Percentiles rank a stretch among this genome's conserved stretches.
phyloP scores from a whole-genome alignment of 768 basidiomycete genomes.

The Amanita thiersii region DNA sequence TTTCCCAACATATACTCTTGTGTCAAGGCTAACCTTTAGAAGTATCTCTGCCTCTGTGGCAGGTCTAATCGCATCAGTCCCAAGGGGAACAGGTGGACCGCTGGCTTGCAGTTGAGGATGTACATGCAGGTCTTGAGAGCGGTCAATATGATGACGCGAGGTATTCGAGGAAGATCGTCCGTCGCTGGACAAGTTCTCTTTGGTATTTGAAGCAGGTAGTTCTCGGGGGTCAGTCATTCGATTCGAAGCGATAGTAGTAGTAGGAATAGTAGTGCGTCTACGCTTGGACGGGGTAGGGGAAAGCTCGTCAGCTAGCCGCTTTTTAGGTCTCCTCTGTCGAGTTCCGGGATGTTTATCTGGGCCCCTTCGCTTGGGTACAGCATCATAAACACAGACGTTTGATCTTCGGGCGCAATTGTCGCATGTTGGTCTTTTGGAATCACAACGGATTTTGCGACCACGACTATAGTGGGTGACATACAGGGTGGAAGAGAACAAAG shows the following conservation, averaged over 20 bases:
- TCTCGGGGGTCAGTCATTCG: slow-evolving; percentile 25
- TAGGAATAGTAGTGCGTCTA: slow-evolving; percentile 34
- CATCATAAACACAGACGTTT: slow-evolving; percentile 74
- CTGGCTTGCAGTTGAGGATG: slow-evolving; percentile 9
- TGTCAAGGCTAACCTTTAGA: background rate
- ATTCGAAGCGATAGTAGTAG: too few species aligned
- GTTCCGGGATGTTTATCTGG: slow-evolving; percentile 85
- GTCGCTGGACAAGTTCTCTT: slow-evolving; percentile 28
- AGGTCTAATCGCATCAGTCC: background rate
- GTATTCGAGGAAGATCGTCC: slow-evolving; percentile 9
- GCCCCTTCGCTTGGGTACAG: slow-evolving; percentile 73
- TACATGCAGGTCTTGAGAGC: slow-evolving; percentile 10
- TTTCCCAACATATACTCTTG: background rate
- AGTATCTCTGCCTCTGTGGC: background rate
- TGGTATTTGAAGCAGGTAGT: slow-evolving; percentile 23
- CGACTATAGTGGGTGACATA: slow-evolving; percentile 44
- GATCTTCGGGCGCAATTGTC: slow-evolving; percentile 75
- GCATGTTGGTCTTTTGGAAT: slow-evolving; percentile 74
- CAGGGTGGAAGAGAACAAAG: slow-evolving; percentile 22
- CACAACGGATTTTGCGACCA: slow-evolving; percentile 79
- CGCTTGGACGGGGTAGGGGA: slow-evolving; percentile 45
- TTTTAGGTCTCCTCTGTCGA: slow-evolving; percentile 79
- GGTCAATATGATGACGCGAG: slow-evolving; percentile 5
- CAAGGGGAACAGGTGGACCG: slow-evolving; percentile 1
- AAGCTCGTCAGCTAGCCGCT: slow-evolving; percentile 52